A percentile compares a stretch with the other conserved stretches of the same genome.
Evolutionary conservation across 1,284 basidiomycete species (phyloP).

Genomic region (Rhizoctonia solani): DNA sequence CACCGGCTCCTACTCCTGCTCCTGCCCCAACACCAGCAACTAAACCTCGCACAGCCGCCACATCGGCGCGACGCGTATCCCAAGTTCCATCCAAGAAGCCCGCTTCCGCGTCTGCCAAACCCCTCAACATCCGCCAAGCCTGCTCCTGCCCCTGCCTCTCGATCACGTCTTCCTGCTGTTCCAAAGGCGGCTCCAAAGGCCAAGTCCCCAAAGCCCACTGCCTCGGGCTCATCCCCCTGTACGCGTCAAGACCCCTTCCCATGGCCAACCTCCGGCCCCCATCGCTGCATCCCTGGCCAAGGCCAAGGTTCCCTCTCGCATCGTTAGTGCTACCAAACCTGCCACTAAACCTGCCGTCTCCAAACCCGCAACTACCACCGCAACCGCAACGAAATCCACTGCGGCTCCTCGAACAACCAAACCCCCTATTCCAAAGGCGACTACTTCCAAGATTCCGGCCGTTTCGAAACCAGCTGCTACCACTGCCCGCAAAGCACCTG

Average conservation of each 20-base stretch:
- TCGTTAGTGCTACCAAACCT: background rate
- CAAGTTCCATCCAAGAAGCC: background rate
- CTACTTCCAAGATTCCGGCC: background rate
- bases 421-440: background rate
- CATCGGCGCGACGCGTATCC: background rate
- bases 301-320: constrained; percentile 3
- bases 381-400: background rate
- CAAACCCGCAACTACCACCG: background rate
- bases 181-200: constrained; percentile 12
- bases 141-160: constrained; percentile 14
- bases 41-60: background rate
- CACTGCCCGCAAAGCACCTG: constrained; percentile 12
- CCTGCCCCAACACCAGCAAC: background rate
- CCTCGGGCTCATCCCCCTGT: too few relatives aligned
- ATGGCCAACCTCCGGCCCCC: background rate
- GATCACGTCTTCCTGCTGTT: constrained; percentile 8
- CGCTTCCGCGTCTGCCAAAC: too few relatives aligned
- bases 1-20: background rate
- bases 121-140: background rate
- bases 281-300: constrained; percentile 23
- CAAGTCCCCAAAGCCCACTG: too few relatives aligned
- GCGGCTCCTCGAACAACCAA: background rate
- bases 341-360: background rate
- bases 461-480: background rate
- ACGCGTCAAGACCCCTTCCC: constrained; percentile 13